Conservation (phyloP, 192 early-diverging fungal genomes). For the Entomortierella chlamydospora region DNA sequence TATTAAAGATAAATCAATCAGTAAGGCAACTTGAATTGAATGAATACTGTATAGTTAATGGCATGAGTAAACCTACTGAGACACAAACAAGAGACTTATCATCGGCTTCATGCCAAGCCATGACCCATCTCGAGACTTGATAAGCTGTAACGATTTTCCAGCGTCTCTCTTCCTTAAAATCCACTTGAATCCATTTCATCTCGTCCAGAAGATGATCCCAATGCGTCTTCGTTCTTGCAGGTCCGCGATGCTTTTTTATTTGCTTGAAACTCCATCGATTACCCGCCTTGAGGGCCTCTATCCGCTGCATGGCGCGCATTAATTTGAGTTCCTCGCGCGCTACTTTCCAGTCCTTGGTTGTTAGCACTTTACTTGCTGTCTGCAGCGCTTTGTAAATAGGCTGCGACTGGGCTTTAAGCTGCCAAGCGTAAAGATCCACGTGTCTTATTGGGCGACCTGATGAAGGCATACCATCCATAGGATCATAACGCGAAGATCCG, state of each 20-base stretch:
- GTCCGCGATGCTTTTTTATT: constrained; percentile 70
- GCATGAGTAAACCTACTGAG: constrained; percentile 52
- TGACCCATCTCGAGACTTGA: constrained; percentile 68
- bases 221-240: constrained; percentile 68
- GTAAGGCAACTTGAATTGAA: not conserved
- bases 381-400: constrained; percentile 72
- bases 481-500: constrained; percentile 23
- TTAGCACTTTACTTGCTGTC: constrained; percentile 73
- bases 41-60: not conserved
- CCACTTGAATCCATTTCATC: constrained; percentile 84
- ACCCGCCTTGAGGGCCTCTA: constrained; percentile 77
- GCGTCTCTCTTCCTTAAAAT: constrained; percentile 84
- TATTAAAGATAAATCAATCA: not conserved
- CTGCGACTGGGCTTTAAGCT: constrained; percentile 61
- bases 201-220: constrained; percentile 86
- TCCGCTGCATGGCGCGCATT: constrained; percentile 69
- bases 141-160: constrained; percentile 86
- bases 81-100: constrained; percentile 79
- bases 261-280: constrained; percentile 83
- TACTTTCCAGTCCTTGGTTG: constrained; percentile 83
- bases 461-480: constrained; percentile 16
- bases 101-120: constrained; percentile 79
- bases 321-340: constrained; percentile 82
- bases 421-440: constrained; percentile 49
- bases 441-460: constrained; percentile 15